Conservation (phyloP, 2,329 filamentous ascomycete genomes). For the Periglandula ipomoeae region DNA sequence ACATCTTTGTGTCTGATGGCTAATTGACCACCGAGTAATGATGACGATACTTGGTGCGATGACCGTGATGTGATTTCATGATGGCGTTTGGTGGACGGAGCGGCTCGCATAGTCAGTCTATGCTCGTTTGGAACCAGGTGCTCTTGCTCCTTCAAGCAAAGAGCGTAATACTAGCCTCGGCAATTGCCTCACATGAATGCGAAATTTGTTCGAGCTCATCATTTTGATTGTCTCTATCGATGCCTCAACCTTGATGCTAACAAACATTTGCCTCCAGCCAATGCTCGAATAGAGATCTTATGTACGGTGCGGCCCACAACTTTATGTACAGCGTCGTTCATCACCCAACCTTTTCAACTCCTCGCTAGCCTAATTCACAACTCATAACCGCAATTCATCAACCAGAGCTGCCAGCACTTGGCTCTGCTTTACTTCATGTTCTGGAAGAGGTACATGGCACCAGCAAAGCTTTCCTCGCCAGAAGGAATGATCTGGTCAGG, state of each 20-base stretch:
- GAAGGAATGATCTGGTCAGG: constrained; percentile 33
- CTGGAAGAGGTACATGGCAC: constrained; percentile 49
- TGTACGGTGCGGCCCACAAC: not conserved
- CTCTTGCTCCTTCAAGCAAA: not conserved
- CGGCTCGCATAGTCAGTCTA: not conserved
- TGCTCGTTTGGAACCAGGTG: not conserved
- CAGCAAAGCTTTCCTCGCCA: constrained; percentile 34
- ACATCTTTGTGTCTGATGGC: constrained; percentile 62
- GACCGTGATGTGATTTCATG: not conserved
- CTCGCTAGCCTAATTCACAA: not conserved
- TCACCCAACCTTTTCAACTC: not conserved
- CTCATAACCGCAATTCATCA: not conserved
- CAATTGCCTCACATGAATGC: not conserved
- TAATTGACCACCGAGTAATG: not conserved
- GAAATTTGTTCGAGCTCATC: not conserved
- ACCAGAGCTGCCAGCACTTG: not conserved
- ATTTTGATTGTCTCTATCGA: not conserved
- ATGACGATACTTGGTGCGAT: not conserved
- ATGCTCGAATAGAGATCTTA: not conserved
- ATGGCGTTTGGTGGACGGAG: not conserved
- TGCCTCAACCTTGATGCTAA: not conserved
- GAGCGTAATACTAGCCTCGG: not conserved
- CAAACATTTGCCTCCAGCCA: not conserved
- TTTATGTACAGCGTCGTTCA: not conserved
- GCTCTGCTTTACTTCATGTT: constrained; percentile 24